Evolutionary conservation across 2,329 filamentous ascomycete species (phyloP).

Genomic region (Ustulina deusta): DNA sequence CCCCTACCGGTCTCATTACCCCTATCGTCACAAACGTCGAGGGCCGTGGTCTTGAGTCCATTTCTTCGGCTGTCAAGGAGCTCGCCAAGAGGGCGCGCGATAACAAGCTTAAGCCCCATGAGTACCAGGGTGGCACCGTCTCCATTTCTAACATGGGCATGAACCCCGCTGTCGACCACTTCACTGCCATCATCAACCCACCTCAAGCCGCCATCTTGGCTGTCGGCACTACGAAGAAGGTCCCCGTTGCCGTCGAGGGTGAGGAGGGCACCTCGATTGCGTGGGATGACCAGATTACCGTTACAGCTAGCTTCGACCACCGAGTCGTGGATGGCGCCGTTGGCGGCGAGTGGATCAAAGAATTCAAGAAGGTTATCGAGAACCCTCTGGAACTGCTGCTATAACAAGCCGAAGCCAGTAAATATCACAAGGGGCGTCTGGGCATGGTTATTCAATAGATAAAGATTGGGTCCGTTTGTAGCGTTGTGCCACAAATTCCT

Average conservation of each 20-base stretch:
- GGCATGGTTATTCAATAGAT: conserved; percentile 51
- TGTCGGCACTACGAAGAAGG: conserved; percentile 95
- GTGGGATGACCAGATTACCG: conserved; percentile 97
- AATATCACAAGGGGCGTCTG: conserved; percentile 46
- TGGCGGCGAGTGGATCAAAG: conserved; percentile 95
- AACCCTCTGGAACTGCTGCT: conserved; percentile 95
- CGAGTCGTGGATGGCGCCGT: conserved; percentile 98
- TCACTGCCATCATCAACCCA: conserved; percentile 99
- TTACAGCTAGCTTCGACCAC: conserved; percentile 98
- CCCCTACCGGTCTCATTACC: conserved; percentile 93
- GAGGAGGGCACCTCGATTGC: conserved; percentile 85
- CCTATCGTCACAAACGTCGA: conserved; percentile 94
- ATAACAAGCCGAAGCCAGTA: conserved; percentile 60
- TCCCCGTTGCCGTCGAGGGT: conserved; percentile 85
- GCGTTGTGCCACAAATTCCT: conserved; percentile 48
- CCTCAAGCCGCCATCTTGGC: conserved; percentile 96
- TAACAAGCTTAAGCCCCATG: conserved; percentile 98
- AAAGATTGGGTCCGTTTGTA: conserved; percentile 47
- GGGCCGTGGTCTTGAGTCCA: conserved; percentile 85
- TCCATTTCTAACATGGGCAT: conserved; percentile 99
- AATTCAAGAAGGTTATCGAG: conserved; percentile 97
- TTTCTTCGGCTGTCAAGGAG: conserved; percentile 92
- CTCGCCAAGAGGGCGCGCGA: conserved; percentile 96
- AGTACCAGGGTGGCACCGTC: conserved; percentile 99
- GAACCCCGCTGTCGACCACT: conserved; percentile 95